Percentiles rank a stretch among this genome's conserved stretches.
Conservation (phyloP, 179 eudicot species). For the Monotropa hypopitys region DNA sequence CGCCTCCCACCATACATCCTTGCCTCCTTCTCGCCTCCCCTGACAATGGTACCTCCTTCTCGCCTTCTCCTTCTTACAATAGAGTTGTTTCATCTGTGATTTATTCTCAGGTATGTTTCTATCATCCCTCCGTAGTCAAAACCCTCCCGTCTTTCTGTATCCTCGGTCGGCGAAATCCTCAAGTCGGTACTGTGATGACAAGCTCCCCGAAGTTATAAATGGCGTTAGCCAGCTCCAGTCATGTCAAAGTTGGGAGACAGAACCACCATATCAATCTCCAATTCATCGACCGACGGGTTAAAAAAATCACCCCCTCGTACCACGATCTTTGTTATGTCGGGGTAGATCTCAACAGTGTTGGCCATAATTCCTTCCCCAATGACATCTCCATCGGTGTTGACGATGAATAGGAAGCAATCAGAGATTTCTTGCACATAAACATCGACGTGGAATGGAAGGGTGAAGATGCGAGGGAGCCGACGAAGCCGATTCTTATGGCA, state of each 20-base stretch:
- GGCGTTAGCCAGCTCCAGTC: conserved; percentile 65
- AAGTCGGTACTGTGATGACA: conserved; percentile 76
- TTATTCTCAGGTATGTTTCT: too few relatives aligned
- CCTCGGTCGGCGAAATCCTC: too few relatives aligned
- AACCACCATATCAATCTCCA: conserved; percentile 84
- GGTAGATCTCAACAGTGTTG: conserved; percentile 51
- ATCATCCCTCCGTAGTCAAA: too few relatives aligned
- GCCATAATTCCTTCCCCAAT: conserved; percentile 35
- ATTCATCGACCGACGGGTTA: conserved; percentile 20
- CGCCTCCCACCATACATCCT: too few relatives aligned
- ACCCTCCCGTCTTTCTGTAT: too few relatives aligned
- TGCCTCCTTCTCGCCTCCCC: too few relatives aligned
- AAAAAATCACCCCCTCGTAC: conserved; percentile 23
- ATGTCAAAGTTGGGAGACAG: conserved; percentile 50
- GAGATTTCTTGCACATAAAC: conserved; percentile 52
- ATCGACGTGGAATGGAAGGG: conserved; percentile 63
- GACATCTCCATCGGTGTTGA: conserved; percentile 30
- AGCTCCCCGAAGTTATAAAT: conserved; percentile 48
- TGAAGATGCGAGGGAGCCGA: conserved; percentile 81
- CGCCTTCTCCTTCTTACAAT: too few relatives aligned
- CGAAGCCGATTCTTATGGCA: conserved; percentile 54
- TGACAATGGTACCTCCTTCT: too few relatives aligned
- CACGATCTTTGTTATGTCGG: conserved; percentile 74
- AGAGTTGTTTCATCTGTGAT: too few relatives aligned
- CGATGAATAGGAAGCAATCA: conserved; percentile 43